Evolutionary conservation across 2,329 filamentous ascomycete species (phyloP).

Genomic region (Fusarium secorum): DNA sequence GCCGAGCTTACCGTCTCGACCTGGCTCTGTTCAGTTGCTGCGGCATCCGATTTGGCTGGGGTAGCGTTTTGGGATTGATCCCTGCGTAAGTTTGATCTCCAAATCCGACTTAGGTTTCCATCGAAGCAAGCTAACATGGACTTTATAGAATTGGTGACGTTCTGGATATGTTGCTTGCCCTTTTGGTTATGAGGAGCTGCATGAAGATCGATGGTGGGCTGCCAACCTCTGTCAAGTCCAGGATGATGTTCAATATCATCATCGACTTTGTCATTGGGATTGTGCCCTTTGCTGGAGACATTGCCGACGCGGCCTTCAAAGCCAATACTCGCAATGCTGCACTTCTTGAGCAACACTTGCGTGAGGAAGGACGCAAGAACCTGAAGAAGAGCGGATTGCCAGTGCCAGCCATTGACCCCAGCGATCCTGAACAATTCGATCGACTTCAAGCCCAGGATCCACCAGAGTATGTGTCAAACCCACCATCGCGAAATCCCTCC

Average conservation of each 20-base stretch:
- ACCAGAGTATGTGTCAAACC: constrained; percentile 41
- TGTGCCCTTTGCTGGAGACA: constrained; percentile 78
- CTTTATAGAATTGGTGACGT: constrained; percentile 73
- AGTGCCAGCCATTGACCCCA: constrained; percentile 59
- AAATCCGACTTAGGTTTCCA: background rate
- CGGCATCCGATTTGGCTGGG: constrained; percentile 88
- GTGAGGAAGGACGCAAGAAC: constrained; percentile 70
- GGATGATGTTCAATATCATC: constrained; percentile 83
- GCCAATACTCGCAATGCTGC: constrained; percentile 81
- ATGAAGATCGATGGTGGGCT: constrained; percentile 80
- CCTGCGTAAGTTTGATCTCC: constrained; percentile 69
- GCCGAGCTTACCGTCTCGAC: constrained; percentile 85
- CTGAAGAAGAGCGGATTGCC: constrained; percentile 57
- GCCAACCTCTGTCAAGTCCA: constrained; percentile 63
- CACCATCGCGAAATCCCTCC: constrained; percentile 37
- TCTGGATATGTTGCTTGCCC: constrained; percentile 75
- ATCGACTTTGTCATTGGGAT: constrained; percentile 78
- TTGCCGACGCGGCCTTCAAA: constrained; percentile 75
- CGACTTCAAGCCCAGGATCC: constrained; percentile 44
- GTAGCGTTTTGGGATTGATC: constrained; percentile 82
- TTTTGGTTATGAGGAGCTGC: constrained; percentile 78
- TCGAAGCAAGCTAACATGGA: constrained; percentile 30
- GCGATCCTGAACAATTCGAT: constrained; percentile 62
- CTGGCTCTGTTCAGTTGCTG: constrained; percentile 82
- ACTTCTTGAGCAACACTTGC: constrained; percentile 71